These are phyloP conservation scores for Whalleya microplaca DNA, from an alignment of 2,329 filamentous ascomycete species.

Conservation along the genomic window DNA sequence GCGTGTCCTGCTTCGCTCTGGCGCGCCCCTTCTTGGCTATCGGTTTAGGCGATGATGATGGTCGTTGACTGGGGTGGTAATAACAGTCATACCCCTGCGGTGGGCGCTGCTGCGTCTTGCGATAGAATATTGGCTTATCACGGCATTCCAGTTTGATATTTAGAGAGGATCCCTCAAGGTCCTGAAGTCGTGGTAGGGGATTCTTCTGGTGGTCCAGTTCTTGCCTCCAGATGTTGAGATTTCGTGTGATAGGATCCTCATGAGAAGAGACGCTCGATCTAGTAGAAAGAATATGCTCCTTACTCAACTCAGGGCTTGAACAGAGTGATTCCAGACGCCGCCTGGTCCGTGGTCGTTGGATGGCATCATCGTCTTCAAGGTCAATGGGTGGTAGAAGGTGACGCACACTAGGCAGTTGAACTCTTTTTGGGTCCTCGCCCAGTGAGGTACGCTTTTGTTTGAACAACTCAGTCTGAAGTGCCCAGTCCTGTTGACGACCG, in stretches of 20 bases:
- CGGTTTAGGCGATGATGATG: constrained; percentile 2
- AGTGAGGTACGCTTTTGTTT: constrained; percentile 16
- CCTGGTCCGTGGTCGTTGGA: background rate
- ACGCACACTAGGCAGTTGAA: constrained; percentile 22
- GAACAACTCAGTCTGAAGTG: background rate
- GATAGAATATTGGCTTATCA: constrained; percentile 7
- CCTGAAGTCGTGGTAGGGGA: constrained; percentile 20
- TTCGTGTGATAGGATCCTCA: constrained; percentile 28
- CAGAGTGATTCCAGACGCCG: constrained; percentile 14
- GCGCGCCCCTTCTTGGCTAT: constrained; percentile 6
- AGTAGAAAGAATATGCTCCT: constrained; percentile 10
- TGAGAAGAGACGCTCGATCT: constrained; percentile 1
- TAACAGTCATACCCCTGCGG: background rate
- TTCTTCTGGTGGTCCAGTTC: constrained; percentile 12
- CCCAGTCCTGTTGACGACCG: constrained; percentile 3
- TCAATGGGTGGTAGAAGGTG: constrained; percentile 3
- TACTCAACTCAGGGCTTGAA: constrained; percentile 24
- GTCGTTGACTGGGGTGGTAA: constrained; percentile 1
- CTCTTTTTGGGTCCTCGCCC: constrained; percentile 8
- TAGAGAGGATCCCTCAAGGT: constrained; percentile 2
- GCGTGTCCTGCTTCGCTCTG: constrained; percentile 14
- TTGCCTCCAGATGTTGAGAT: constrained; percentile 29
- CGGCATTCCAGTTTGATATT: constrained; percentile 4
- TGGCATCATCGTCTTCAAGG: background rate
- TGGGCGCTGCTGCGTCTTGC: constrained; percentile 12